Percentiles rank a stretch among this genome's conserved stretches.
Conservation (phyloP, 2,329 filamentous ascomycete species). For the Aspergillus proliferans region DNA sequence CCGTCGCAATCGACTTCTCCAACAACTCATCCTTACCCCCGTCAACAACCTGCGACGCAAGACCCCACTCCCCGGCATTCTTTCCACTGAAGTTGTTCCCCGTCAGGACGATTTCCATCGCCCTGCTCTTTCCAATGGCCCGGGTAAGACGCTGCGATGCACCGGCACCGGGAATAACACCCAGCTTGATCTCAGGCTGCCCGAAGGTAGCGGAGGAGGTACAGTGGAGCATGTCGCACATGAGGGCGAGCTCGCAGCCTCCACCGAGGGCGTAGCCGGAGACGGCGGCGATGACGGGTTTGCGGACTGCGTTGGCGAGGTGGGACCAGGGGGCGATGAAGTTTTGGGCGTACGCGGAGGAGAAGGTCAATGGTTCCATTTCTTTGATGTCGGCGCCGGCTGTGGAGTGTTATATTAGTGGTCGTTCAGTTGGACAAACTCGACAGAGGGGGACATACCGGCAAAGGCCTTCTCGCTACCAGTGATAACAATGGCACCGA, state of each 20-base stretch:
- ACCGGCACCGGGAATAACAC: conserved; percentile 84
- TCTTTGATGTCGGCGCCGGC: conserved; percentile 98
- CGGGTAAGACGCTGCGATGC: conserved; percentile 82
- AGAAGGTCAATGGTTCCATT: conserved; percentile 89
- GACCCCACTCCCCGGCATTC: conserved; percentile 83
- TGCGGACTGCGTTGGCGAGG: conserved; percentile 77
- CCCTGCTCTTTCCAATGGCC: conserved; percentile 74
- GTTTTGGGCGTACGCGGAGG: conserved; percentile 75
- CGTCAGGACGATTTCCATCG: conserved; percentile 88
- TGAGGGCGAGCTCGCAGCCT: conserved; percentile 93
- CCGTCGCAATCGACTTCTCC: conserved; percentile 72
- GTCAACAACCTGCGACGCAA: conserved; percentile 76
- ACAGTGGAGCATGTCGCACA: conserved; percentile 94
- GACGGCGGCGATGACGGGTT: conserved; percentile 88
- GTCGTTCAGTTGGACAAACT: background rate
- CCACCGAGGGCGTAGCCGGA: conserved; percentile 92
- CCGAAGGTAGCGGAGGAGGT: conserved; percentile 82
- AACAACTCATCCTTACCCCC: conserved; percentile 71
- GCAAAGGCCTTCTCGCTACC: conserved; percentile 88
- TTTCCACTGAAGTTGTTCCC: conserved; percentile 75
- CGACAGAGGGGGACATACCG: conserved; percentile 25
- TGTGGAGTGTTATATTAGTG: conserved; percentile 7
- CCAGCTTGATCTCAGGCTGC: conserved; percentile 94
- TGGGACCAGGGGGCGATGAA: conserved; percentile 96
- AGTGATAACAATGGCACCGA: conserved; percentile 75